Evolutionary conservation across 495 filamentous ascomycete species (phyloP), one percentile per base, ranked within the genome.

Genomic region (Neurospora sp.): DNA sequence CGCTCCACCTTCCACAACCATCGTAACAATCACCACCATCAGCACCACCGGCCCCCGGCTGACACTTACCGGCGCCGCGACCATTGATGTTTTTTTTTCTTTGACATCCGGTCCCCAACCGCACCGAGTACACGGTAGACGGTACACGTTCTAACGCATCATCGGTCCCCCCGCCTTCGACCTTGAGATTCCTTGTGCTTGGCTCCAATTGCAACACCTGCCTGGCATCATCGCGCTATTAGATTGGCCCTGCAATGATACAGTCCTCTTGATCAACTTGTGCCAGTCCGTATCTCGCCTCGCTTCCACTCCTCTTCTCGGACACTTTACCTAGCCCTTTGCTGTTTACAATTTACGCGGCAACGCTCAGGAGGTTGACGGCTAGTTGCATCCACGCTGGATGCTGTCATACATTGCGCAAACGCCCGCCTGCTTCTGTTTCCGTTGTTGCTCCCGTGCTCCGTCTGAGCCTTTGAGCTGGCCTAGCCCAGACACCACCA

Each of bases 341-440:
- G 54, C 54, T 66, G 27, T 66, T 60, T 35, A 66, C 27, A 37
- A 37, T 66, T 66, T 66, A 18, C 54, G 27, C 70, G 44, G 16
- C 37, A 60, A 38, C 39, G 49, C 39, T 49, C 71, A n/a, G 40
- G 66, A 54, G 70, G 74, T 71, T 39, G 39, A 71, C 80, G 80
- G 80, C 73, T 78, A 71, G 76, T 72, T 80, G 78, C 80, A 76
- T 77, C 74, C 39, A 70, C 72, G 44, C 72, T 78, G 71, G 75
- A 78, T 71, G 76, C 74, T 75, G 79, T 81, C 72, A 70, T 74
- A 81, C 79, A 41, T 76, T 74, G 73, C 66, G 76, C 80, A 80
- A 76, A 77, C 80, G 35, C 75, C 75, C 73, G 60, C 66, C 72
- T 72, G 54, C 54, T 66, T 66, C 54, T 66, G 54, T 35, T 66